A percentile compares a stretch with the other conserved stretches of the same genome.
Conservation (phyloP, 2,329 filamentous ascomycete genomes). For the Dactylellina parvicollis region DNA sequence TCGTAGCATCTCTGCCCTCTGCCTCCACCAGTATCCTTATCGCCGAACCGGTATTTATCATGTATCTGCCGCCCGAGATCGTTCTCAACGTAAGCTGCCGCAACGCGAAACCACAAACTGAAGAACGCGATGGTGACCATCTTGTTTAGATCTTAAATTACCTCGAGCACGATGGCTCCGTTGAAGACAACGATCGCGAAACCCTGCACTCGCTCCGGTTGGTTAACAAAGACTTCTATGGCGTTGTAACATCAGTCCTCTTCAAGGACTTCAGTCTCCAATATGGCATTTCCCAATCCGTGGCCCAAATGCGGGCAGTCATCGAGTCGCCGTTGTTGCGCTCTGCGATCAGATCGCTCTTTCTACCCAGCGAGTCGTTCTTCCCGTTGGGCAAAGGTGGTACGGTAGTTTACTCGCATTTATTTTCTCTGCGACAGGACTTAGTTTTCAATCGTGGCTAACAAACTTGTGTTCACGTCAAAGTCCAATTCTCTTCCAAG, state of each 20-base stretch:
- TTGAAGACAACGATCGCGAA: conserved; percentile 23
- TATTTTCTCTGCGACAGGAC: neutral
- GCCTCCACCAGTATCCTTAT: too few relatives aligned
- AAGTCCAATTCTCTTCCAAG: conserved; percentile 20
- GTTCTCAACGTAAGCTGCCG: conserved; percentile 30
- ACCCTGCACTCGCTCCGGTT: conserved; percentile 8
- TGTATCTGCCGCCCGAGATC: conserved; percentile 40
- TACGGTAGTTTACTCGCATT: conserved; percentile 8
- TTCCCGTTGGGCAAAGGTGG: conserved; percentile 41
- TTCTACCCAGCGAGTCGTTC: conserved; percentile 38
- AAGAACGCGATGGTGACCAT: neutral
- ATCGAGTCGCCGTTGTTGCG: neutral
- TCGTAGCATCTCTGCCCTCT: neutral
- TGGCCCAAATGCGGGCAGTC: conserved; percentile 20
- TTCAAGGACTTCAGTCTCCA: conserved; percentile 28
- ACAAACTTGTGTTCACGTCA: neutral
- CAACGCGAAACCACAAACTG: neutral
- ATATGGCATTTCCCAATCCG: conserved; percentile 31
- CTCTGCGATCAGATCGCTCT: conserved; percentile 11
- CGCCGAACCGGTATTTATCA: neutral
- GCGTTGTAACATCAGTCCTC: conserved; percentile 2
- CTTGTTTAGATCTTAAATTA: conserved; percentile 34
- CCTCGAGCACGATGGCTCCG: conserved; percentile 4
- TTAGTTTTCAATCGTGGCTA: neutral
- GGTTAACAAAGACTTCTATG: conserved; percentile 21